Evolutionary conservation across 805 yeast genomes (phyloP).

Genomic region (Spathaspora gorwiae): DNA sequence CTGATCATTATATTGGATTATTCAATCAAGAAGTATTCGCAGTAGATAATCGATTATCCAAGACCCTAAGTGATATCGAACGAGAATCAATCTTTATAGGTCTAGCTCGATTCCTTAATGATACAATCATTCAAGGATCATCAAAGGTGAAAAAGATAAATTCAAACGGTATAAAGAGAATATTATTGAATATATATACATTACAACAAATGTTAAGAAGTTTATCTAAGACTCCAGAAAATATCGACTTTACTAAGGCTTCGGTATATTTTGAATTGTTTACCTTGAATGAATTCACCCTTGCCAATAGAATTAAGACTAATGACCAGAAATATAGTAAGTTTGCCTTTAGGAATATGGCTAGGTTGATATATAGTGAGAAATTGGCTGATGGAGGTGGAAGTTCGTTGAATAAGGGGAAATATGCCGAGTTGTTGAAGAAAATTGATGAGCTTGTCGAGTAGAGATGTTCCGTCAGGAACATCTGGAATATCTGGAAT

Average conservation of each 20-base stretch:
- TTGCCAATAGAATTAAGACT: constrained; percentile 35
- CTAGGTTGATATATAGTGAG: constrained; percentile 49
- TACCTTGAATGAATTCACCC: constrained; percentile 44
- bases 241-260: constrained; percentile 50
- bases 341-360: constrained; percentile 47
- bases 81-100: constrained; percentile 38
- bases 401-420: constrained; percentile 33
- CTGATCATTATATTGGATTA: constrained; percentile 50
- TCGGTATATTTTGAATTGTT: constrained; percentile 54
- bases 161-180: constrained; percentile 53
- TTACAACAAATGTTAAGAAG: constrained; percentile 67
- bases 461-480: too few species aligned
- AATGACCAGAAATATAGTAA: constrained; percentile 33
- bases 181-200: constrained; percentile 58
- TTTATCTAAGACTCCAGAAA: constrained; percentile 47
- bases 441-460: constrained; percentile 16
- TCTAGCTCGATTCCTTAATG: constrained; percentile 47
- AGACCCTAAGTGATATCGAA: constrained; percentile 29
- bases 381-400: constrained; percentile 37
- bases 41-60: constrained; percentile 40
- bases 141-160: constrained; percentile 47
- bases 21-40: constrained; percentile 47
- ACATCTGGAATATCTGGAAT: too few species aligned
- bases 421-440: constrained; percentile 31
- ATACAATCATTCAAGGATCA: constrained; percentile 49